A percentile compares a stretch with the other conserved stretches of the same genome.
Conservation (phyloP, 805 yeast genomes). For the Wickerhamomyces queroliae region DNA sequence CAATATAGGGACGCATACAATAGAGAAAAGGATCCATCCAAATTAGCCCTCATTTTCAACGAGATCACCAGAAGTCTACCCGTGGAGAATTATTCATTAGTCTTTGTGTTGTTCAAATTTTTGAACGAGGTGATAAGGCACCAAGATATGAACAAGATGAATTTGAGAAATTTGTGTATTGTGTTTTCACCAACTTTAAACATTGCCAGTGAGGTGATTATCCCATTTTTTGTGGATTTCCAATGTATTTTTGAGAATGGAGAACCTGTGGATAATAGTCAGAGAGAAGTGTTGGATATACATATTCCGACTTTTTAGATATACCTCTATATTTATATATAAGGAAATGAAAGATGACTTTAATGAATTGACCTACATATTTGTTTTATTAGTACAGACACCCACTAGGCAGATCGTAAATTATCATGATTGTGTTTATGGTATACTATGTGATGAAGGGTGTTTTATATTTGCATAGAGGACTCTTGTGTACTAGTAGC, state of each 20-base stretch:
- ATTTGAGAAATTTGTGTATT: constrained; percentile 68
- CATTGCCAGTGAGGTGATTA: constrained; percentile 55
- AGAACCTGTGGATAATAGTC: constrained; percentile 31
- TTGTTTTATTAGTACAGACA: not conserved
- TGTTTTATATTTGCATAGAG: not conserved
- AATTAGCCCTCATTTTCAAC: constrained; percentile 25
- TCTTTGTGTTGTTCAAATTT: constrained; percentile 62
- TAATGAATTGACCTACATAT: not conserved
- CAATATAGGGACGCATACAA: constrained; percentile 33
- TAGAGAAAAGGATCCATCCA: constrained; percentile 23
- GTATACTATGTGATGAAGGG: not conserved
- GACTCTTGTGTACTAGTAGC: not conserved
- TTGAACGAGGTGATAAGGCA: constrained; percentile 59
- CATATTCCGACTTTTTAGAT: constrained; percentile 38
- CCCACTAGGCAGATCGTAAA: not conserved
- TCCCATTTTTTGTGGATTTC: constrained; percentile 56
- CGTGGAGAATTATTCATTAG: constrained; percentile 47
- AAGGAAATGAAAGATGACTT: not conserved
- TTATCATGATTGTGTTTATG: not conserved
- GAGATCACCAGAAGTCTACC: constrained; percentile 38
- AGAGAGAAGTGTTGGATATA: constrained; percentile 45
- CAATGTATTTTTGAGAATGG: constrained; percentile 53
- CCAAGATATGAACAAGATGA: constrained; percentile 73
- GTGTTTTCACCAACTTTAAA: constrained; percentile 80
- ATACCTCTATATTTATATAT: no score